Evolutionary conservation across 2,329 filamentous ascomycete genomes (phyloP), one percentile per base, ranked within the genome.

Genomic region (Cadophora luteo-olivacea): DNA sequence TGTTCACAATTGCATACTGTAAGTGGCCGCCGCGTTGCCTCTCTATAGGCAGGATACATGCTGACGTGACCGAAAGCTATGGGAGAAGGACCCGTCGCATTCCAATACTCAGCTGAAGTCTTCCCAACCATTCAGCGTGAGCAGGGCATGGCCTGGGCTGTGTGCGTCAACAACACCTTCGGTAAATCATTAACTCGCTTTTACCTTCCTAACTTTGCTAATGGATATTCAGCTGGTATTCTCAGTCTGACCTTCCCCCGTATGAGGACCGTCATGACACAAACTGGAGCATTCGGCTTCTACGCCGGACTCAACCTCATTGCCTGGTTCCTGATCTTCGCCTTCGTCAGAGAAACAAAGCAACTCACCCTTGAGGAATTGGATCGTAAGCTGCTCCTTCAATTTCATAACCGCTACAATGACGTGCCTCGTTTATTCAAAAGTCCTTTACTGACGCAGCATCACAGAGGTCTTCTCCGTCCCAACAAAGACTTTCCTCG

Each of bases 1-100:
- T 91, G n/a, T 91, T 91, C 69, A 85, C 84, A 0, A 86, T 86
- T 7, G 88, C 88, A 72, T 90, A 90, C 78, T 89, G 55, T 58
- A 38, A 22, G 55, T n/a, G n/a, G n/a, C n/a, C n/a, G n/a, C n/a
- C n/a, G n/a, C n/a, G n/a, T n/a, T n/a, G n/a, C n/a, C n/a, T n/a
- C n/a, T n/a, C n/a, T n/a, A n/a, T n/a, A n/a, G n/a, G n/a, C n/a
- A n/a, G 11, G 16, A 45, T 22, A 6, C 14, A n/a, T 49, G 45
- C 57, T 60, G 19, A 60, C 33, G 1, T 11, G 3, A 25, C 12
- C 9, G 16, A 41, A 4, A 60, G 57, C 86, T 0, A 86, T 87
- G 1, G 88, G 88, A 32, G 87, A 89, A 78, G 87, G 87, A 0
- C 82, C 84, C 0, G 86, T 89, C 1, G 86, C 86, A 0, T 89